Base-by-base conservation (phyloP, 192 early-diverging fungal species). In the Backusella luteola region DNA sequence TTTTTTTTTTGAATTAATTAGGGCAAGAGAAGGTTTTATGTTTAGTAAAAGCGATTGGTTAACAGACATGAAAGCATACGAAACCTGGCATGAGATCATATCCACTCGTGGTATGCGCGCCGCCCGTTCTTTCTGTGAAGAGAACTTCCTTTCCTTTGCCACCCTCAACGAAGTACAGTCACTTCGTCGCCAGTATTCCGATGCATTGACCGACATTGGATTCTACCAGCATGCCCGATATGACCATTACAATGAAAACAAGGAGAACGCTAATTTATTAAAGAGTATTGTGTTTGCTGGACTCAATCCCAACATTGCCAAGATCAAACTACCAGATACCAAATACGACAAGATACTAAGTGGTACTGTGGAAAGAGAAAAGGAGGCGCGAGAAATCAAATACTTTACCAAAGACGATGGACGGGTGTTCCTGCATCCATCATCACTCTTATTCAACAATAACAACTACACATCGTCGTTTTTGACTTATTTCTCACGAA, bases 391-490 rank as follows among this genome's bases (percentile, higher is more conserved):
- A 36, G 89, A 95, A 78, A 89, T 97, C 74, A 84, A 87, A 6
- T 94, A 93, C 71, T 95, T 88, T 76, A 87, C 86, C 0, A 87
- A 86, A 70, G 87, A 90, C 29, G 83, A 89, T 52, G 90, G 80
- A 74, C 88, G 94, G 5, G 91, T 95, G 7, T 96, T 95, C 74
- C 66, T 97, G 11, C 96, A 97, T 70, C 96, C 96, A 15, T 86
- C 91, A n/a, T 96, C 94, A 19, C 85, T 88, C 34, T 67, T 93
- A 66, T 94, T 94, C 77, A 79, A 80, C 14, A 84, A 75, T 42
- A 85, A 87, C 39, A 83, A 87, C 68, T 95, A 88, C 76, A 81
- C 84, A 34, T 83, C 88, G 1, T 87, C 91, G 3, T 91, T 95
- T 44, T 71, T 95, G 66, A 89, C 91, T 2, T 97, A 90, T 74